Evolutionary conservation across 371 early-diverging fungal genomes (phyloP).

Genomic region (Lichtheimia corymbifera): DNA sequence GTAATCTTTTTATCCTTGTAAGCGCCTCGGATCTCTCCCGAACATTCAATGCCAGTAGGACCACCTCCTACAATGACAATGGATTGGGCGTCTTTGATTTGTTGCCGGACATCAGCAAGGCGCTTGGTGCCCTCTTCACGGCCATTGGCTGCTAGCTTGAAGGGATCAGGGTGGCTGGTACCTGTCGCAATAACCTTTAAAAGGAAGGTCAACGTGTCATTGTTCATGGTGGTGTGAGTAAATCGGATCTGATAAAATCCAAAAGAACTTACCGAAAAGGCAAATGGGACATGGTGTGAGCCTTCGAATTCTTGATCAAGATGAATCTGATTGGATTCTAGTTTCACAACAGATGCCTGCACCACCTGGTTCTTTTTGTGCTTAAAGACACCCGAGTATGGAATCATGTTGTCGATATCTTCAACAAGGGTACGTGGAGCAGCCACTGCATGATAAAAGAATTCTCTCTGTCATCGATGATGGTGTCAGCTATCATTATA

Average conservation of each 20-base stretch:
- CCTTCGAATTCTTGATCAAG: conserved; percentile 19
- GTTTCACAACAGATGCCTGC: conserved; percentile 24
- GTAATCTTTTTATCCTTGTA: conserved; percentile 52
- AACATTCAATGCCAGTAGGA: conserved; percentile 56
- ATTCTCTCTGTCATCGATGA: conserved; percentile 20
- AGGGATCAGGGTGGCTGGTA: conserved; percentile 25
- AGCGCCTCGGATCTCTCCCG: conserved; percentile 49
- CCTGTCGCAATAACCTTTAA: conserved; percentile 32
- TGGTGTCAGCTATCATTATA: neutral
- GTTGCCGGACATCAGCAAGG: conserved; percentile 26
- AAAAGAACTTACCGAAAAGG: conserved; percentile 13
- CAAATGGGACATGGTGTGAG: conserved; percentile 17
- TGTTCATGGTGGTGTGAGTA: too few species aligned
- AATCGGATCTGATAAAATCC: too few species aligned
- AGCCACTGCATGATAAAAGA: conserved; percentile 35
- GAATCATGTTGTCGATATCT: conserved; percentile 26
- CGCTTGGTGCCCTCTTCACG: conserved; percentile 27
- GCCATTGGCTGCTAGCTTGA: conserved; percentile 9
- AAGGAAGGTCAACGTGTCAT: neutral
- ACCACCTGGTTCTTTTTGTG: conserved; percentile 25
- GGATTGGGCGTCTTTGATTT: conserved; percentile 40
- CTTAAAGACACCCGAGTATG: conserved; percentile 26
- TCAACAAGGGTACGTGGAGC: conserved; percentile 28
- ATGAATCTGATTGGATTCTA: conserved; percentile 16
- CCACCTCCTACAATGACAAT: conserved; percentile 63